These are phyloP conservation scores for Gynandropsis gynandra DNA, from an alignment of 345 rosid genomes.

Conservation along the genomic window DNA sequence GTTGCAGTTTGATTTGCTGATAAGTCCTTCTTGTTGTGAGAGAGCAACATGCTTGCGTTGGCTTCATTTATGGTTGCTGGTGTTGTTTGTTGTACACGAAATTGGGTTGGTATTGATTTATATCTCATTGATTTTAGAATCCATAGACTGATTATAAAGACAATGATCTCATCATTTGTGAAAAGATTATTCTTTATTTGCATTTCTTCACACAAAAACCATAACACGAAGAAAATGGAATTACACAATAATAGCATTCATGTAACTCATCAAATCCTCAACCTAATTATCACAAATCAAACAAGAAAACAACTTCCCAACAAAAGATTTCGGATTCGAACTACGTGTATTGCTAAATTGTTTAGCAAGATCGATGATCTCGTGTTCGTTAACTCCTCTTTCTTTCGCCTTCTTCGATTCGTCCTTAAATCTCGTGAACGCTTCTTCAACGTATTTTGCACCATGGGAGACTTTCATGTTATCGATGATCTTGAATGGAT, in stretches of 20 bases:
- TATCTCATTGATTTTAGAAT: no score
- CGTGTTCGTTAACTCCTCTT: conserved; percentile 29
- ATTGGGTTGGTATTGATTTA: no score
- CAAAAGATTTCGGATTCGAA: conserved; percentile 27
- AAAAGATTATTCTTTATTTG: no score
- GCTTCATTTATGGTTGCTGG: no score
- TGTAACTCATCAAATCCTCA: neutral
- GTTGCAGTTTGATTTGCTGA: no score
- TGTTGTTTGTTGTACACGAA: no score
- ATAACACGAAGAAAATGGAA: no score
- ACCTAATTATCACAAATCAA: conserved; percentile 41
- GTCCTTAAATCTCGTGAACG: conserved; percentile 34
- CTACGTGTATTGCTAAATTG: conserved; percentile 6
- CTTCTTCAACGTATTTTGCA: conserved; percentile 39
- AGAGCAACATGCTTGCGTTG: no score
- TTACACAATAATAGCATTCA: neutral
- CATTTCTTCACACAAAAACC: no score
- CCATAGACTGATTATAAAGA: no score
- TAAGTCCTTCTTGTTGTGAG: no score
- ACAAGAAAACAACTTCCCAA: conserved; percentile 45
- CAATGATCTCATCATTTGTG: no score
- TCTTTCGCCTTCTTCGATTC: conserved; percentile 43
- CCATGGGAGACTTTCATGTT: conserved; percentile 42
- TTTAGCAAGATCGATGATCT: conserved; percentile 27
- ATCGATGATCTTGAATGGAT: conserved; percentile 40